Percentiles rank a stretch among this genome's conserved stretches.
phyloP scores from a whole-genome alignment of 768 basidiomycete species.

The Tricholoma bakamatsutake region DNA sequence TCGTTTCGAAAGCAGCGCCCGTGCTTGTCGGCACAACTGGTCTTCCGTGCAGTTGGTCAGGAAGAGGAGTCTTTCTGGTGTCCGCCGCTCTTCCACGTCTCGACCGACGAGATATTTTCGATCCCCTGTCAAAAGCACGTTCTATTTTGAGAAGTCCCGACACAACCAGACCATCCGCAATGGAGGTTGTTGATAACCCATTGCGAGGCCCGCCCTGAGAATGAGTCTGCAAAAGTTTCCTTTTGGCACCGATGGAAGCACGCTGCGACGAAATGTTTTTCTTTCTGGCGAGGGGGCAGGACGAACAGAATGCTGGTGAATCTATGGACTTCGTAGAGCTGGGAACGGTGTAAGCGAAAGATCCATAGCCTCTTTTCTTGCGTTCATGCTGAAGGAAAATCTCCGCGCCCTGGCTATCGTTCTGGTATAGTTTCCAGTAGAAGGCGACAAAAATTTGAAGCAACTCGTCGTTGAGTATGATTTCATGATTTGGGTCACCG shows the following conservation, averaged over 20 bases:
- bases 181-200: neutral
- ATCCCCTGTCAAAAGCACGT: neutral
- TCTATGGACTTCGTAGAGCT: neutral
- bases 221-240: neutral
- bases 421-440: slow-evolving; percentile 17
- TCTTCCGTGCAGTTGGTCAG: neutral
- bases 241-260: neutral
- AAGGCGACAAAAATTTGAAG: slow-evolving; percentile 15
- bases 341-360: neutral
- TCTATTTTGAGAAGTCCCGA: neutral
- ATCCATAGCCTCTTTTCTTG: slow-evolving; percentile 10
- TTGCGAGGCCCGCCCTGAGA: neutral
- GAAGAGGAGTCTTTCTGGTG: neutral
- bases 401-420: slow-evolving; percentile 6
- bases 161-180: neutral
- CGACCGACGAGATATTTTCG: neutral
- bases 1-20: neutral
- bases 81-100: neutral
- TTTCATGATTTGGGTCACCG: neutral
- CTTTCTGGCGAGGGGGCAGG: neutral
- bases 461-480: slow-evolving; percentile 6
- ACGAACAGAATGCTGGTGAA: neutral
- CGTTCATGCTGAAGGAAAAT: slow-evolving; percentile 10
- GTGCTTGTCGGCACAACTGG: neutral
- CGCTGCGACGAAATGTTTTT: neutral